Evolutionary conservation across 805 yeast species (phyloP).

Genomic region (Nematodospora valgi): DNA sequence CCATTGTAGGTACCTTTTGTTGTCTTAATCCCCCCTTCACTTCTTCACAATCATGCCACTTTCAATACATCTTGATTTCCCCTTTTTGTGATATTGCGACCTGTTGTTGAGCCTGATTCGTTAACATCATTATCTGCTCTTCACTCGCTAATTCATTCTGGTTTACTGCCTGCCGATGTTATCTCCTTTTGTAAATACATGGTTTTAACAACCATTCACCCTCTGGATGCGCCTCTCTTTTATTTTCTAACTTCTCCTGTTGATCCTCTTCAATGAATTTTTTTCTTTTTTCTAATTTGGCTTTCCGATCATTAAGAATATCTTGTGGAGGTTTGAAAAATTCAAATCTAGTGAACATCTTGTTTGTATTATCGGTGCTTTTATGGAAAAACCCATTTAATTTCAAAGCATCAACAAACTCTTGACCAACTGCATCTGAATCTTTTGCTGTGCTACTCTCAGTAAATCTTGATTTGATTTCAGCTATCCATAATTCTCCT

Average conservation of each 20-base stretch:
- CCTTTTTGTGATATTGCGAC: too few species aligned
- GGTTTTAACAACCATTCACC: slow-evolving; percentile 93
- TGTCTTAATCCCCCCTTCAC: too few species aligned
- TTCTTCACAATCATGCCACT: too few species aligned
- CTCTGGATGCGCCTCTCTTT: slow-evolving; percentile 57
- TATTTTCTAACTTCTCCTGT: slow-evolving; percentile 54
- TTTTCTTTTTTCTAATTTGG: slow-evolving; percentile 57
- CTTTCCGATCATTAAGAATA: slow-evolving; percentile 58
- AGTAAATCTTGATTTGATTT: slow-evolving; percentile 85
- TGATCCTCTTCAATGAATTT: slow-evolving; percentile 72
- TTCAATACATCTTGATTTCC: too few species aligned
- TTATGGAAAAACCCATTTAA: slow-evolving; percentile 82
- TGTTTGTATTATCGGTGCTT: slow-evolving; percentile 79
- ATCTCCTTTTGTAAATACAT: slow-evolving; percentile 87
- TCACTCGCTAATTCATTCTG: too few species aligned
- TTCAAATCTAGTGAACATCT: slow-evolving; percentile 93
- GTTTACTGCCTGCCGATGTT: too few species aligned
- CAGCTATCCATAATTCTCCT: slow-evolving; percentile 97
- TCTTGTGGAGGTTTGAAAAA: slow-evolving; percentile 83
- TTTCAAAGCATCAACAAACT: slow-evolving; percentile 77
- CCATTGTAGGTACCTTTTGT: too few species aligned
- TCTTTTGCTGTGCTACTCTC: slow-evolving; percentile 41
- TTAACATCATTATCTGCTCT: too few species aligned
- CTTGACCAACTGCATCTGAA: slow-evolving; percentile 57
- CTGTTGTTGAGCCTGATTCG: too few species aligned